Evolutionary conservation across 345 rosid species (phyloP).

Genomic region (Mercurialis annua): DNA sequence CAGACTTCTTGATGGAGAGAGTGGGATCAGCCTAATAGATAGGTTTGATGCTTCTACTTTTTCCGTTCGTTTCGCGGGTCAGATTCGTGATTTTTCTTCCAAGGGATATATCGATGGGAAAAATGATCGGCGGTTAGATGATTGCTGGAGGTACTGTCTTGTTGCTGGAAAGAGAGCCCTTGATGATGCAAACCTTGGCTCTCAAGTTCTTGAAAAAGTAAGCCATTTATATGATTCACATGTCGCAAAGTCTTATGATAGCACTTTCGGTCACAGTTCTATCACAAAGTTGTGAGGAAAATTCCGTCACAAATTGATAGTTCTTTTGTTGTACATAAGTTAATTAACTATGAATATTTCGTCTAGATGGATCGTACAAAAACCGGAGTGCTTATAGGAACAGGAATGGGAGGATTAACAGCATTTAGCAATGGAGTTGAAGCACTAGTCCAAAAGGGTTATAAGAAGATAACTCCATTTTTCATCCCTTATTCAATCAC

Average conservation of each 20-base stretch:
- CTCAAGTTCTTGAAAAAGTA: constrained; percentile 45
- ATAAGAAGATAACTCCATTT: constrained; percentile 58
- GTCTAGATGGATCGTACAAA: constrained; percentile 54
- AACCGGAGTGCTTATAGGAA: constrained; percentile 60
- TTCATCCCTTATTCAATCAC: constrained; percentile 59
- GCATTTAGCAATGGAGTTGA: constrained; percentile 50
- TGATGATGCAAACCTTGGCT: constrained; percentile 48
- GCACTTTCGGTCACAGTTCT: not conserved
- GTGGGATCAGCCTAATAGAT: constrained; percentile 61
- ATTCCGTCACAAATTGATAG: not conserved
- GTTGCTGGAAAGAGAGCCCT: constrained; percentile 63
- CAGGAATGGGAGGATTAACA: constrained; percentile 71
- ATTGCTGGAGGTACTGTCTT: constrained; percentile 66
- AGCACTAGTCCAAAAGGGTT: constrained; percentile 48
- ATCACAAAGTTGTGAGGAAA: not conserved
- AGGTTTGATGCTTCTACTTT: constrained; percentile 55
- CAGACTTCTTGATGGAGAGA: constrained; percentile 60
- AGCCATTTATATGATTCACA: constrained; percentile 11
- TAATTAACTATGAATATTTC: not conserved
- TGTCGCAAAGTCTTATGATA: not conserved
- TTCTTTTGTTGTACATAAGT: too few relatives aligned
- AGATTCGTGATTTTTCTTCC: constrained; percentile 58
- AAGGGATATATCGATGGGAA: constrained; percentile 61
- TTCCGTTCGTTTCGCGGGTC: constrained; percentile 58
- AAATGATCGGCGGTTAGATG: constrained; percentile 62